phyloP scores from a whole-genome alignment of 208 protist species.

The Acanthamoeba quina region DNA sequence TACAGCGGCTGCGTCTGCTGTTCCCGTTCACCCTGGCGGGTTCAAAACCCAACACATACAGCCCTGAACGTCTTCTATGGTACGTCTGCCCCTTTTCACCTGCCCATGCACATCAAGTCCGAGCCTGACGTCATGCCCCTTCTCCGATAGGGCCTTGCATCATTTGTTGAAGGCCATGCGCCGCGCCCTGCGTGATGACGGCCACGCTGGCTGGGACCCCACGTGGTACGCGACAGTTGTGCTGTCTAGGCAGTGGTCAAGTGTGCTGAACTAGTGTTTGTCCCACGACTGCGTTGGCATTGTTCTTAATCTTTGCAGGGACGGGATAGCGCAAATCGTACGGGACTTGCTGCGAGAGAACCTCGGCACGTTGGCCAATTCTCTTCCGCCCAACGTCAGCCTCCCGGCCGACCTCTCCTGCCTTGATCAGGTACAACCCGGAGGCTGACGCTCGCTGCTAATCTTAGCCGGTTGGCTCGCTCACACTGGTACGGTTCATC shows the following conservation, averaged over 20 bases:
- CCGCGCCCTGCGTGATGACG: constrained; percentile 8
- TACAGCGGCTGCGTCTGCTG: constrained; percentile 8
- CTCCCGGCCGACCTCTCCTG: constrained; percentile 27
- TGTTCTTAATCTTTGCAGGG: neutral
- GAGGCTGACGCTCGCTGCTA: neutral
- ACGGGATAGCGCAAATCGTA: constrained; percentile 35
- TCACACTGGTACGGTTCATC: neutral
- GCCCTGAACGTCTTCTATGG: constrained; percentile 34
- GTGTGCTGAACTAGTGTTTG: neutral
- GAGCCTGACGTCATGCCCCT: neutral
- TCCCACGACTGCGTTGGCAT: too few species aligned
- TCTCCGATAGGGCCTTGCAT: constrained; percentile 12
- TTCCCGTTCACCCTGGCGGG: neutral
- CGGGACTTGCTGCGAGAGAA: constrained; percentile 31
- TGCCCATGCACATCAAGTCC: neutral
- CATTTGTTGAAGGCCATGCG: constrained; percentile 53
- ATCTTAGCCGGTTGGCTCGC: neutral
- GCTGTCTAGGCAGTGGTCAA: neutral
- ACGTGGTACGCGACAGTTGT: neutral
- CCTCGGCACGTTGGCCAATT: neutral
- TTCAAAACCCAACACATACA: neutral
- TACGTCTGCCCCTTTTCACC: neutral
- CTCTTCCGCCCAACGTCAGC: constrained; percentile 33
- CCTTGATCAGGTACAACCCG: constrained; percentile 14
- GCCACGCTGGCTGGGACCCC: constrained; percentile 50